A percentile compares a stretch with the other conserved stretches of the same genome.
phyloP scores from a whole-genome alignment of 2,329 filamentous ascomycete species.

The Fusarium austroafricanum region DNA sequence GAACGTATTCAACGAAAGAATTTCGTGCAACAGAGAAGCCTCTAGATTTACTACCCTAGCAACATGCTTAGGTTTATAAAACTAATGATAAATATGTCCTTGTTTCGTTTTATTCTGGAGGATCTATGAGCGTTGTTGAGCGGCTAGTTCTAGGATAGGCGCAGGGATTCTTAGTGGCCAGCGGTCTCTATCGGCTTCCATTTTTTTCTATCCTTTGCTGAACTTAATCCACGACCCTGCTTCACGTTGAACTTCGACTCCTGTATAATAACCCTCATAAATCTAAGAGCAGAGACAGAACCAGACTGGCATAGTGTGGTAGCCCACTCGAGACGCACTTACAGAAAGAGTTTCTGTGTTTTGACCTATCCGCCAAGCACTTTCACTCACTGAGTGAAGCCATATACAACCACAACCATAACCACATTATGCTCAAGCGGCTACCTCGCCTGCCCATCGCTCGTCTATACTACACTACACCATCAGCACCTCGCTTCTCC shows the following conservation, averaged over 20 bases:
- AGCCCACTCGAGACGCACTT: not conserved
- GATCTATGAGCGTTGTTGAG: not conserved
- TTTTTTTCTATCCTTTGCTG: conserved; percentile 25
- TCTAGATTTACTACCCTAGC: not conserved
- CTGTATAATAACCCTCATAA: not conserved
- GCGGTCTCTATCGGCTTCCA: conserved; percentile 15
- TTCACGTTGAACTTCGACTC: not conserved
- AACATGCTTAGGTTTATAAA: not conserved
- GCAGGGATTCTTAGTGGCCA: conserved; percentile 31
- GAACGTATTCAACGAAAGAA: not conserved
- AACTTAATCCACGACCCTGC: not conserved
- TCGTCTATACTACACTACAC: conserved; percentile 10
- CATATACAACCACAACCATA: not conserved
- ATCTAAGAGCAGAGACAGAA: not conserved
- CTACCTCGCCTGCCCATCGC: conserved; percentile 26
- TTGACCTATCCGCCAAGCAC: not conserved
- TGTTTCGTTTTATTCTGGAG: not conserved
- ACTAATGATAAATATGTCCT: not conserved
- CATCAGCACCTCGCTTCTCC: conserved; percentile 15
- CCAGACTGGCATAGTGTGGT: not conserved
- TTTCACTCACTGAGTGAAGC: conserved; percentile 13
- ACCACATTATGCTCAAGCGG: conserved; percentile 29
- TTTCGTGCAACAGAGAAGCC: not conserved
- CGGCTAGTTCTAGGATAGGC: conserved; percentile 17
- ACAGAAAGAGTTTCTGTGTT: not conserved